These are phyloP conservation scores for Leishmania guyanensis DNA, from an alignment of 208 protist species.

Conservation along the genomic window DNA sequence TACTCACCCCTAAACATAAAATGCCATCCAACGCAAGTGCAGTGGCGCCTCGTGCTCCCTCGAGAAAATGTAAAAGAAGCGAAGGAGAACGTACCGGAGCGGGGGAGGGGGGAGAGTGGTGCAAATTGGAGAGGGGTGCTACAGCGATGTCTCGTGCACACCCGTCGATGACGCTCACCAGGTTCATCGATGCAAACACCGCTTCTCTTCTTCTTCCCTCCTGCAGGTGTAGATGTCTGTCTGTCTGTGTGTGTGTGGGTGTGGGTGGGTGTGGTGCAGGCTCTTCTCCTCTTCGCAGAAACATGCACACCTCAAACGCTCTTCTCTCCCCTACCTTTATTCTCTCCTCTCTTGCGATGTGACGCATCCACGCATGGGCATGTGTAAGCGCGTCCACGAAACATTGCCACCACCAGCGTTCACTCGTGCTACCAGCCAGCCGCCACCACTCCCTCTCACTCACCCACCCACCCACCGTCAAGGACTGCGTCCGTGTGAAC, in stretches of 20 bases:
- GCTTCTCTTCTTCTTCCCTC: background rate
- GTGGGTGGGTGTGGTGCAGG: background rate
- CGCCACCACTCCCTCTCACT: background rate
- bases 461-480: background rate
- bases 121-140: background rate
- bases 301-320: background rate
- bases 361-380: background rate
- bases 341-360: background rate
- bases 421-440: background rate
- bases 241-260: background rate
- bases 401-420: background rate
- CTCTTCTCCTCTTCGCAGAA: background rate
- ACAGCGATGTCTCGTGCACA: background rate
- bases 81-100: background rate
- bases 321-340: background rate
- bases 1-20: background rate
- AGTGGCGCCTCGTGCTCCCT: background rate
- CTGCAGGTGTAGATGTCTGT: background rate
- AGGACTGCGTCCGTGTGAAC: background rate
- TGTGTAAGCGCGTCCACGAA: background rate
- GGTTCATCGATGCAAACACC: background rate
- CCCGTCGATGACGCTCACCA: background rate
- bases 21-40: background rate
- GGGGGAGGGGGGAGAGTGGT: background rate
- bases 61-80: background rate